Evolutionary conservation across 805 yeast species (phyloP), one percentile per base, ranked within the genome.

Genomic region (Suhomyces sp.): DNA sequence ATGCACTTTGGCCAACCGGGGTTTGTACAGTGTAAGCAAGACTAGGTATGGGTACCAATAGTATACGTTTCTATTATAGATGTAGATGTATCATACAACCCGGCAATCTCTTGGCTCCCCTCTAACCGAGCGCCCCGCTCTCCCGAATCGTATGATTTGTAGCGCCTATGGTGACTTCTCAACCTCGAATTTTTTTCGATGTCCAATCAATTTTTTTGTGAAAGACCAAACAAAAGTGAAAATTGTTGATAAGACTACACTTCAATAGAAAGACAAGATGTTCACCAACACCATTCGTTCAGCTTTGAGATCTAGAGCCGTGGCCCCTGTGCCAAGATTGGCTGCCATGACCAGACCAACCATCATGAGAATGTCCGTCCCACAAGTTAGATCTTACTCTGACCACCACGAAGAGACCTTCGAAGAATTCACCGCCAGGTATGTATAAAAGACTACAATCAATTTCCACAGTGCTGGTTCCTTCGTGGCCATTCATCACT

Each of bases 371-470:
- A 51, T 63, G 48, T 50, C 69, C 26, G 53, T 64, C 41, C 66
- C 66, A 53, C 72, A 38, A 41, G 56, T 72, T 48, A 84, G 97
- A 84, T 79, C 79, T 65, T 91, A 88, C 81, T 87, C 96, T 54
- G 86, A 79, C 62, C 96, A 89, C 70, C 89, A 86, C 61, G 96
- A 89, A 71, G 97, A 91, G 79, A 85, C 96, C 51, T 92, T 89
- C 61, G 97, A 91, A 77, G 97, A 92, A 78, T 91, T 90, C 81
- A 90, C 96, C 51, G 81, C 82, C 57, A 81, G 90, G 86, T 84
- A 81, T 42, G 46, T 42, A 42, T 23, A 42, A 12, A 22, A 22
- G 4, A 41, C 4, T 9, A 42, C 13, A 42, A 24, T 6, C 24
- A 5, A 19, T 3, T 6, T 12, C 19, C 33, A 5, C 5, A 10